Base-by-base conservation (phyloP, 176 grass and related monocot species). In the Oryza meridionalis region DNA sequence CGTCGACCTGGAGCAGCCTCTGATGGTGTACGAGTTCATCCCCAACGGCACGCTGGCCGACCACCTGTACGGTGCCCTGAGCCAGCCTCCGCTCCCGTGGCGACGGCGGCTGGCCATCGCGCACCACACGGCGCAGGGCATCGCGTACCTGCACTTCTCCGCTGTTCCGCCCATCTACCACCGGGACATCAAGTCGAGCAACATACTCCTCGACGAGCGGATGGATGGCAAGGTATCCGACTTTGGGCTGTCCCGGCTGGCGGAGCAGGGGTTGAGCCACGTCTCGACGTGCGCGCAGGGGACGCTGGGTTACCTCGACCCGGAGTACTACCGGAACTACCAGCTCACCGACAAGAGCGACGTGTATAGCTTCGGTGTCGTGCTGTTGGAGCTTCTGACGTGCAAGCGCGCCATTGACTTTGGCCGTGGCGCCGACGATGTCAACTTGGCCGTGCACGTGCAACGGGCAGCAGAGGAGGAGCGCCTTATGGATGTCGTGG, bases 21-120 rank as follows among this genome's bases (percentile, higher is more conserved):
- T 97, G 47, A 91, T 97, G 94, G 91, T 94, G 2, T 97, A 97
- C 87, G 94, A 97, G 85, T 92, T 90, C 84, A 68, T 97, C 77
- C 72, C 89, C 33, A 94, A 90, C 70, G 94, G 94, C 65, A 97
- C 91, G 8, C 85, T 97, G 71, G 77, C 74, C 10, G 91, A 92
- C 26, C 94, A 97, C 79, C 84, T 97, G 9, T 75, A 90, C 79
- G 84, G 89, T 1, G 5, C n/a, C 35, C 7, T 27, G 55, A 77
- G 65, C 75, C 76, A 9, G 11, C 88, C 86, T 2, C 73, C 73
- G 63, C 90, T 93, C 27, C 22, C 81, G 21, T 96, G 94, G 94
- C 73, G 81, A 44, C 80, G 37, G 49, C 88, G 91, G 66, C 86
- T 96, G 1, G 77, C 84, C 70, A 84, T 97, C 40, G 94, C 94